Evolutionary conservation across 371 early-diverging fungal genomes (phyloP), one percentile per base, ranked within the genome.

Genomic region (Mortierella sp.): DNA sequence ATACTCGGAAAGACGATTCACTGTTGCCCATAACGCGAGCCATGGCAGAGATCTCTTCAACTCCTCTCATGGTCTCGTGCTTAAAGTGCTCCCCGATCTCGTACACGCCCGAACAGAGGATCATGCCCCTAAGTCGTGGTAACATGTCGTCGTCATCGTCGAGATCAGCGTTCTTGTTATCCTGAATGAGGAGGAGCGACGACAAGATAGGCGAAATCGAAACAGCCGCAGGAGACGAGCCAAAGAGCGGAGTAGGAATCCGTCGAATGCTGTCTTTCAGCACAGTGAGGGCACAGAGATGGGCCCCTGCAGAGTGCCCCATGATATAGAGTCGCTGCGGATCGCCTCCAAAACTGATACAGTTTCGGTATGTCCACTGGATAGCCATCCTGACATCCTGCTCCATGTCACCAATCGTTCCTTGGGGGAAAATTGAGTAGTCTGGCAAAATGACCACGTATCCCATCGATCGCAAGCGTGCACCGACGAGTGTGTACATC

Each of bases 41-140:
- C 93, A 93, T 92, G 28, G 86, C 87, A 17, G 92, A 91, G 14
- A 93, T 68, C 42, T 91, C 83, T 56, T 93, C 94, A 1, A 92
- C 83, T 2, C 92, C 92, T 14, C 93, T 73, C 32, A 64, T 64
- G 2, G 83, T 76, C 76, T 93, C 94, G 65, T 86, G 87, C 19
- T 65, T 48, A 31, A 81, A 84, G 72, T 93, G 94, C 19, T 72
- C 60, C 30, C 80, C 75, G 49, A 93, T 91, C 39, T 89, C 86
- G 64, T 84, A 93, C 2, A 91, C 89, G 6, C 92, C 94, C 26
- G 83, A 78, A 42, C 58, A 70, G 30, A 71, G 61, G 28, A 70
- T 72, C 70, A 75, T 64, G 30, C 76, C 76, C 24, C 76, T 59
- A 24, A 75, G 28, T 0, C 76, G 64, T 21, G 76, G 76, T 52